Evolutionary conservation across 192 early-diverging fungal genomes (phyloP).

Genomic region (Mortierella claussenii): DNA sequence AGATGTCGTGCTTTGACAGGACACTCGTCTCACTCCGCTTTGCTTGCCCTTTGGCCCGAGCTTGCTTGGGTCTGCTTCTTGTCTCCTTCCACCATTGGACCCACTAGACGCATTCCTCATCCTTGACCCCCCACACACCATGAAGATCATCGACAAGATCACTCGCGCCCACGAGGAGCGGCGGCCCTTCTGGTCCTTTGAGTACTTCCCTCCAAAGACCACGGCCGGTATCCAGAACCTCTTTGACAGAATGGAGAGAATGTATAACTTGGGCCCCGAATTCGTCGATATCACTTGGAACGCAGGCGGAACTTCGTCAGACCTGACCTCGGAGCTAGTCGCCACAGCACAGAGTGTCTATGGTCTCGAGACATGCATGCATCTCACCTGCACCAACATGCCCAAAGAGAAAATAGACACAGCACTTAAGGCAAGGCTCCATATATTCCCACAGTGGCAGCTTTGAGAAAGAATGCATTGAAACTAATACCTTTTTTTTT

Average conservation of each 20-base stretch:
- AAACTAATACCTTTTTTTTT: neutral
- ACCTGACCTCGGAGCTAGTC: constrained; percentile 90
- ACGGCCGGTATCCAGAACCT: constrained; percentile 69
- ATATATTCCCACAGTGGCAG: neutral
- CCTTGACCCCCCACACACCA: too few relatives aligned
- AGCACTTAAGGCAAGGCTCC: constrained; percentile 71
- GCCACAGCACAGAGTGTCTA: constrained; percentile 89
- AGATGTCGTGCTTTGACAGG: too few relatives aligned
- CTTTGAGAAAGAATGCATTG: too few relatives aligned
- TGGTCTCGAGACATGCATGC: constrained; percentile 94
- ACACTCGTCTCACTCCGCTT: too few relatives aligned
- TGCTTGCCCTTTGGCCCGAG: too few relatives aligned
- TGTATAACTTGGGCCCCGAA: constrained; percentile 89
- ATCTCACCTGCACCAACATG: constrained; percentile 99
- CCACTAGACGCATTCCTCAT: too few relatives aligned
- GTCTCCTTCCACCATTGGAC: too few relatives aligned
- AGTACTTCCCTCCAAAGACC: constrained; percentile 99
- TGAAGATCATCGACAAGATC: constrained; percentile 80
- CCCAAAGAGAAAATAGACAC: constrained; percentile 84
- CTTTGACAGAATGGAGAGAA: constrained; percentile 95
- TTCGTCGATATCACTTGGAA: constrained; percentile 99
- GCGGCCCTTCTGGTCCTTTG: constrained; percentile 83
- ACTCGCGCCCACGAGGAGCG: constrained; percentile 63
- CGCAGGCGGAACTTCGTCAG: constrained; percentile 91
- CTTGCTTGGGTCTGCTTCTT: too few relatives aligned